Evolutionary conservation across 192 early-diverging fungal species (phyloP), one percentile per base, ranked within the genome.

Genomic region (Coemansia brasiliensis): DNA sequence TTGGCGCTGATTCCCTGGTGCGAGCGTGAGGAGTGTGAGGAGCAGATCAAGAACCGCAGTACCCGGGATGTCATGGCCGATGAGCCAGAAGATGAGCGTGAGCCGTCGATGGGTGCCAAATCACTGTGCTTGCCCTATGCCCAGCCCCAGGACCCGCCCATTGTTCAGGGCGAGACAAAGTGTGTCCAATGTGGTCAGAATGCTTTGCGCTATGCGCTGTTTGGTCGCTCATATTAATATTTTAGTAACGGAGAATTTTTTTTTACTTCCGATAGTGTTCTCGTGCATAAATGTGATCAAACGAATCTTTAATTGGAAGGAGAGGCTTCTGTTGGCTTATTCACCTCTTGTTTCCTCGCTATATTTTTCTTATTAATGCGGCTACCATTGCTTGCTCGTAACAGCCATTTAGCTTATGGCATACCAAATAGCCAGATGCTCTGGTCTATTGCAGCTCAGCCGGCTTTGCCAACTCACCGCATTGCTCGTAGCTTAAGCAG

Each of bases 81-180:
- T 27, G 91, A 99, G 83, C 85, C 87, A 27, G 86, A 87, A 59
- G 95, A 99, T 64, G 95, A 97, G 37, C 90, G 90, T 81, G 97
- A 93, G 52, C 97, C 97, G 32, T 96, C 95, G 16, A 99, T 99
- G 97, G 97, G 97, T 53, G 97, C 97, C 59, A 99, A 99, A 80
- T 94, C 95, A 5, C 87, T 99, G 25, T 99, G 97, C 77, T 90
- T 96, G 75, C 97, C 97, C 21, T 92, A 92, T 67, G 82, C 87
- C 44, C 95, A 99, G 86, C 95, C 97, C 56, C 78, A 79, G 9
- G 85, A 96, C 44, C 89, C 84, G 50, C 84, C 89, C 3, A 84
- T 98, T 42, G 74, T 88, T 46, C 84, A 84, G 35, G 93, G 92
- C 59, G 84, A 86, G 54, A 93, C 92, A 29, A 94, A 94, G 85